Conservation (phyloP, 1,284 basidiomycete genomes). For the Ganoderma sinense region DNA sequence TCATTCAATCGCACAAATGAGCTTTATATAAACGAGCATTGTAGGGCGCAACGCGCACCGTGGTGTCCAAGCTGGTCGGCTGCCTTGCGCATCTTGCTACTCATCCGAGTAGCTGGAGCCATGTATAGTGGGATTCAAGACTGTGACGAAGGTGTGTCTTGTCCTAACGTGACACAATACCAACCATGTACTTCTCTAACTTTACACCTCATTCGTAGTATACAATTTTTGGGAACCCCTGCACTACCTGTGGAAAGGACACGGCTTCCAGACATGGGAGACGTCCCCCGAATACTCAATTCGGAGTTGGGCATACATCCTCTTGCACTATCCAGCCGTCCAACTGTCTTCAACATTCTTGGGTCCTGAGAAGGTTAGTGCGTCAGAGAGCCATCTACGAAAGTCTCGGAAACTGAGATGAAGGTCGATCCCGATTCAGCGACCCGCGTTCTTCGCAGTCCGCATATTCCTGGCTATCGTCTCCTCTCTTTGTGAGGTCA, state of each 20-base stretch:
- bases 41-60: conserved; percentile 73
- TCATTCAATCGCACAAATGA: neutral
- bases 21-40: neutral
- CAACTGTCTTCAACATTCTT: conserved; percentile 34
- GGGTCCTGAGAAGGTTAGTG: conserved; percentile 42
- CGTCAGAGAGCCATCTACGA: neutral
- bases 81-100: conserved; percentile 84
- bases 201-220: conserved; percentile 55
- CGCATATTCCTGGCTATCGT: conserved; percentile 82
- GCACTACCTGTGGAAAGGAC: conserved; percentile 85
- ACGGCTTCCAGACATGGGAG: conserved; percentile 99
- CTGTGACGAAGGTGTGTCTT: conserved; percentile 90
- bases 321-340: conserved; percentile 76
- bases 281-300: conserved; percentile 91
- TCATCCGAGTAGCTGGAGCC: conserved; percentile 86
- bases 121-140: conserved; percentile 98
- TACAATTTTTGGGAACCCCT: conserved; percentile 99
- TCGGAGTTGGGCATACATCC: conserved; percentile 93
- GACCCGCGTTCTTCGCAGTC: conserved; percentile 89
- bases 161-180: neutral
- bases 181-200: conserved; percentile 1
- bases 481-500: conserved; percentile 84
- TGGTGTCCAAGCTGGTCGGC: conserved; percentile 86
- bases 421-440: conserved; percentile 49
- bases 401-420: neutral